These are phyloP conservation scores for Phytophthora aleatoria DNA, from an alignment of 352 stramenopile genomes.

Conservation along the genomic window DNA sequence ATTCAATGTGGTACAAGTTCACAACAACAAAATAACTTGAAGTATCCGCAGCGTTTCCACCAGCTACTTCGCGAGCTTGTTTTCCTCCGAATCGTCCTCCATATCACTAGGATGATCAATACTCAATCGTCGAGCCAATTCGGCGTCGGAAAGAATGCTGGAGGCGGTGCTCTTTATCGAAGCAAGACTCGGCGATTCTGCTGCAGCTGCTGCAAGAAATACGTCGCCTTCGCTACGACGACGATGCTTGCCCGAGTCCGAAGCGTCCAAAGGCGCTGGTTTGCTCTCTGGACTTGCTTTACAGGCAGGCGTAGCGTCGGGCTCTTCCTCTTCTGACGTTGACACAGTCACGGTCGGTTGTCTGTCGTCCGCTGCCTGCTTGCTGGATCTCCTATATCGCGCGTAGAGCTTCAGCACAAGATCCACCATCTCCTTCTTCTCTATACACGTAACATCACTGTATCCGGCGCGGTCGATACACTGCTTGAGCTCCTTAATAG, in stretches of 20 bases:
- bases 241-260: conserved; percentile 16
- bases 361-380: conserved; percentile 40
- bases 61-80: conserved; percentile 25
- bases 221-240: conserved; percentile 38
- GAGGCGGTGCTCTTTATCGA: conserved; percentile 51
- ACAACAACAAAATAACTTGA: not conserved
- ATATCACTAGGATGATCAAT: conserved; percentile 44
- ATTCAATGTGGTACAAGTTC: not conserved
- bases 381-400: conserved; percentile 63
- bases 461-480: conserved; percentile 74
- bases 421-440: conserved; percentile 84
- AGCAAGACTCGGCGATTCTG: conserved; percentile 23
- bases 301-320: conserved; percentile 4
- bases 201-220: conserved; percentile 8
- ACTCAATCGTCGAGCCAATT: conserved; percentile 57
- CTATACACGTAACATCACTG: conserved; percentile 73
- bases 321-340: conserved; percentile 16
- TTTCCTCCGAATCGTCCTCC: conserved; percentile 37
- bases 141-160: conserved; percentile 58
- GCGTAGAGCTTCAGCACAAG: conserved; percentile 83
- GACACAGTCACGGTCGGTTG: conserved; percentile 7
- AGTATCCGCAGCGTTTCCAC: not conserved
- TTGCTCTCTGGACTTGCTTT: conserved; percentile 17
- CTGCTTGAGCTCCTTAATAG: conserved; percentile 80
- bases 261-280: conserved; percentile 13